Evolutionary conservation across 768 basidiomycete genomes (phyloP).

Genomic region (Boletus rufocinnamomeus): DNA sequence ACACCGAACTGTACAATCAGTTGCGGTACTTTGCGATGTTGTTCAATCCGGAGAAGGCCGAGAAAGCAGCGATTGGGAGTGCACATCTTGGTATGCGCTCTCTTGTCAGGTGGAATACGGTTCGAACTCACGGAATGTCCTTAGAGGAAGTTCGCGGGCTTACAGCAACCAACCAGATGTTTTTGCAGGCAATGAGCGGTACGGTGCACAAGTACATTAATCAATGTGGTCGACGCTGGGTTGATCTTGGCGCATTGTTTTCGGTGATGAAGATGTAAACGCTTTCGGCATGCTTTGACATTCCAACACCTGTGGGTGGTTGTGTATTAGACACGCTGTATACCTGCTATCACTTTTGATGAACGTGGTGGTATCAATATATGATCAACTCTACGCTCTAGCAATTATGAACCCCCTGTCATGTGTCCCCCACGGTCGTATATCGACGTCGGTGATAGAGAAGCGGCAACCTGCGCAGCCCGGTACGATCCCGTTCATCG

Average conservation of each 20-base stretch:
- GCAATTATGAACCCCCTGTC: background rate
- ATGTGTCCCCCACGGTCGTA: conserved; percentile 45
- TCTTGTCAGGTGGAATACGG: background rate
- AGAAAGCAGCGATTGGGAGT: conserved; percentile 51
- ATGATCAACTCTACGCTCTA: background rate
- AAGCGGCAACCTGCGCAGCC: conserved; percentile 49
- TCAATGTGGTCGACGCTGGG: conserved; percentile 87
- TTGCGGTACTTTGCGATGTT: conserved; percentile 79
- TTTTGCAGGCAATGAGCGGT: conserved; percentile 53
- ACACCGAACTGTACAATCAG: conserved; percentile 86
- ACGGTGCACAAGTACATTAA: conserved; percentile 82
- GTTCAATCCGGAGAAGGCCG: conserved; percentile 71
- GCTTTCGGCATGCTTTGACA: background rate
- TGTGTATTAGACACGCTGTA: conserved; percentile 12
- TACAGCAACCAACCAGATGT: conserved; percentile 46
- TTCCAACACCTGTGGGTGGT: background rate
- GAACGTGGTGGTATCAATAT: conserved; percentile 9
- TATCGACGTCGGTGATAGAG: conserved; percentile 66
- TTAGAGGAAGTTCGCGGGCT: conserved; percentile 60
- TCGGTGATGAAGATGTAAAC: conserved; percentile 70
- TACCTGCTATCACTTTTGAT: conserved; percentile 2
- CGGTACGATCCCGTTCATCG: conserved; percentile 11
- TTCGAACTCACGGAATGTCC: background rate
- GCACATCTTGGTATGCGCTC: conserved; percentile 40
- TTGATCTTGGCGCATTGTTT: conserved; percentile 79